phyloP scores from a whole-genome alignment of 2,329 filamentous ascomycete genomes.

The Trichoderma polysporum region DNA sequence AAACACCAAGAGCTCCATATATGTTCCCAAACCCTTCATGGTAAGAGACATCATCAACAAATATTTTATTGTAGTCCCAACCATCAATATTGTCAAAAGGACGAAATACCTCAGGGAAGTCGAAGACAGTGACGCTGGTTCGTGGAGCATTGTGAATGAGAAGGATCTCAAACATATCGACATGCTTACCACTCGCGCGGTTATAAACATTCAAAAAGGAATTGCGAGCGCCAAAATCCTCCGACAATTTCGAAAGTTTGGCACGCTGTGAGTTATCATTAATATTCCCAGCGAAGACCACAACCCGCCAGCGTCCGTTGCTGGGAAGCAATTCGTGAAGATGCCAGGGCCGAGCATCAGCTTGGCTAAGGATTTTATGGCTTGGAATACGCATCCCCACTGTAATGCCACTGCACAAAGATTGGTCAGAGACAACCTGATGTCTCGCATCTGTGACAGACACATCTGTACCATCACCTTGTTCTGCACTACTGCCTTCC shows the following conservation, averaged over 20 bases:
- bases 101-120: background rate
- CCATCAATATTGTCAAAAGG: background rate
- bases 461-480: background rate
- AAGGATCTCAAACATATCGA: background rate
- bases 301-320: background rate
- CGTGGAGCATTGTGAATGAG: background rate
- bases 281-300: background rate
- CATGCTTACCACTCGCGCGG: background rate
- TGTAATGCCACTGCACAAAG: background rate
- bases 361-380: background rate
- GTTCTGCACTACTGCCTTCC: background rate
- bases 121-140: background rate
- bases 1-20: background rate
- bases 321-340: background rate
- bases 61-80: slow-evolving; percentile 5
- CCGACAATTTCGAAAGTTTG: background rate
- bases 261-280: background rate
- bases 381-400: background rate
- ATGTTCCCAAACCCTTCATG: background rate
- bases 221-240: background rate
- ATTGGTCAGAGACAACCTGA: background rate
- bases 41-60: background rate
- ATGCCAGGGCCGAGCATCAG: background rate
- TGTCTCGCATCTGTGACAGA: background rate
- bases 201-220: background rate